phyloP scores from a whole-genome alignment of 106 monocot genomes.

The Apostasia ramifera region DNA sequence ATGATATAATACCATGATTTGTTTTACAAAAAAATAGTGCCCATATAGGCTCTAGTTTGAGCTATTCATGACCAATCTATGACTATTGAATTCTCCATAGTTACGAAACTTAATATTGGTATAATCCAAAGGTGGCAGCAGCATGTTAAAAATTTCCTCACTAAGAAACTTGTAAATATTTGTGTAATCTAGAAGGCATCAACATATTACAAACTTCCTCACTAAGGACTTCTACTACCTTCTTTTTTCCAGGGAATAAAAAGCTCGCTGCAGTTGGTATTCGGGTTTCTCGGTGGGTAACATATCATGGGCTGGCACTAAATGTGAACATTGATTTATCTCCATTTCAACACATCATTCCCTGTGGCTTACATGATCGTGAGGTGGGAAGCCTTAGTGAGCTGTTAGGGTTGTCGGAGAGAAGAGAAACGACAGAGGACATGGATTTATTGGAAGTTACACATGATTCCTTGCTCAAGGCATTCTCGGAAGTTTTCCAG shows the following conservation, averaged over 20 bases:
- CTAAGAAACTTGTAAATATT: neutral
- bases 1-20: no score
- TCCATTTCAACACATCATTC: slow-evolving; percentile 50
- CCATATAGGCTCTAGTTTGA: no score
- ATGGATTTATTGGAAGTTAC: slow-evolving; percentile 31
- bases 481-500: slow-evolving; percentile 78
- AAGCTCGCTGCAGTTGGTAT: slow-evolving; percentile 78
- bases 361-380: slow-evolving; percentile 61
- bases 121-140: neutral
- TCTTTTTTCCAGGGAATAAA: slow-evolving; percentile 32
- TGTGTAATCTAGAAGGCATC: no score
- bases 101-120: neutral
- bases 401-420: slow-evolving; percentile 18
- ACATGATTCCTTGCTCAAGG: slow-evolving; percentile 49
- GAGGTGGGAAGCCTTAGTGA: slow-evolving; percentile 37
- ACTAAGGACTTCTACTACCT: neutral
- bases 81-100: no score
- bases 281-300: slow-evolving; percentile 59
- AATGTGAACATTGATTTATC: slow-evolving; percentile 52
- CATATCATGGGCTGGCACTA: slow-evolving; percentile 73
- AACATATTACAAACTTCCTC: neutral
- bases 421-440: slow-evolving; percentile 5
- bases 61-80: no score
- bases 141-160: neutral
- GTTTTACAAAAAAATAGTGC: no score